These are phyloP conservation scores for Hypomyces rosellus DNA, from an alignment of 2,329 filamentous ascomycete genomes.

Conservation along the genomic window DNA sequence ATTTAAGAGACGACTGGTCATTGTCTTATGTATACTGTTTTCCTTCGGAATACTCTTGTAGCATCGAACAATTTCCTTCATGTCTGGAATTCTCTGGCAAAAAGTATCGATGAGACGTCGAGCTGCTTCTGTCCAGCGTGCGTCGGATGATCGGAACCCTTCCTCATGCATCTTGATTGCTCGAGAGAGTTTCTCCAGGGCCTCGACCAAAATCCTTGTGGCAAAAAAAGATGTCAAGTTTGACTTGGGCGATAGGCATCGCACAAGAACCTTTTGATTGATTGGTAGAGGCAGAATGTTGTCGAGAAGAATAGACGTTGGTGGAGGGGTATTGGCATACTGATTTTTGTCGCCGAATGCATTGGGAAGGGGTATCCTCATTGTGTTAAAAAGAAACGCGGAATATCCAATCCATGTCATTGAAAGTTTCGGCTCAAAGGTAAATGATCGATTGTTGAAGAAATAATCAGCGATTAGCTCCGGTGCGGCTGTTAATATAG, in stretches of 20 bases:
- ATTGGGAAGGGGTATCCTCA: slow-evolving; percentile 66
- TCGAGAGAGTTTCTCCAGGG: slow-evolving; percentile 68
- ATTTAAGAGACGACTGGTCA: slow-evolving; percentile 68
- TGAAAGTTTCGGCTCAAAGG: slow-evolving; percentile 85
- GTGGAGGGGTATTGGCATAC: slow-evolving; percentile 64
- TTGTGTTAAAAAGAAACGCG: slow-evolving; percentile 75
- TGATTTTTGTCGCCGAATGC: slow-evolving; percentile 62
- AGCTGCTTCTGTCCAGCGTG: slow-evolving; percentile 63
- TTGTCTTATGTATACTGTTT: slow-evolving; percentile 70
- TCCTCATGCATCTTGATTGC: slow-evolving; percentile 57
- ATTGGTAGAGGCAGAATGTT: slow-evolving; percentile 80
- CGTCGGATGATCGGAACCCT: slow-evolving; percentile 28
- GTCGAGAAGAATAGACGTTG: slow-evolving; percentile 71
- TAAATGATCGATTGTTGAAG: slow-evolving; percentile 68
- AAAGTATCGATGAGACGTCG: slow-evolving; percentile 67
- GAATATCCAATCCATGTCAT: slow-evolving; percentile 94
- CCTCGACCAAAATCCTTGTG: slow-evolving; percentile 68
- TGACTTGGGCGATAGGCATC: slow-evolving; percentile 71
- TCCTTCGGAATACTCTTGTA: slow-evolving; percentile 64
- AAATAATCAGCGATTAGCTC: slow-evolving; percentile 90
- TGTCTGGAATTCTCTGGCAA: slow-evolving; percentile 67
- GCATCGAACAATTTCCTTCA: slow-evolving; percentile 71
- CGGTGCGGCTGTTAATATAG: slow-evolving; percentile 74
- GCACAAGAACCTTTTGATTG: slow-evolving; percentile 69
- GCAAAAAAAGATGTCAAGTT: slow-evolving; percentile 80